phyloP scores from a whole-genome alignment of 2,329 filamentous ascomycete genomes.

The Xylaria digitata region DNA sequence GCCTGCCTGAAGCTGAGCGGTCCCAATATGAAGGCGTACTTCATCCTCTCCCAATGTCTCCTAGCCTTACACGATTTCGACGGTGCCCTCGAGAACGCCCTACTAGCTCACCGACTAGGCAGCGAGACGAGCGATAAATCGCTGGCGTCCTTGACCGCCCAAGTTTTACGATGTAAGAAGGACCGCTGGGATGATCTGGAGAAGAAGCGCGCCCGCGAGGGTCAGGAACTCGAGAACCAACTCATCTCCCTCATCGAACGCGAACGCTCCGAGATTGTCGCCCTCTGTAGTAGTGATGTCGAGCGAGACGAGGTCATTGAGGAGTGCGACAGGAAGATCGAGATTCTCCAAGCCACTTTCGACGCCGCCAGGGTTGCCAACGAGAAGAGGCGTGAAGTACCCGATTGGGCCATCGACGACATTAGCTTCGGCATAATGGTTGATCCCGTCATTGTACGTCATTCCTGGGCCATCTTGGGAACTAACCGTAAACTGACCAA shows the following conservation, averaged over 20 bases:
- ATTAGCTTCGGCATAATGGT: constrained; percentile 80
- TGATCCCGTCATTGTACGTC: constrained; percentile 70
- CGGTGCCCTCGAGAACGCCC: constrained; percentile 76
- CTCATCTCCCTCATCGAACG: constrained; percentile 63
- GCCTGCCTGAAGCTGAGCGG: constrained; percentile 76
- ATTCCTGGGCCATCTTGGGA: not conserved
- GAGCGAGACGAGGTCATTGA: constrained; percentile 60
- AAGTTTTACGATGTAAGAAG: constrained; percentile 85
- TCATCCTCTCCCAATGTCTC: constrained; percentile 85
- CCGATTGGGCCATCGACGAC: constrained; percentile 81
- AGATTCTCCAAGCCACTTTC: constrained; percentile 60
- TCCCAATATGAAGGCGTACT: constrained; percentile 81
- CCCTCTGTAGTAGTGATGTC: constrained; percentile 42
- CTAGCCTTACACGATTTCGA: constrained; percentile 77
- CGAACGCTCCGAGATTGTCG: constrained; percentile 58
- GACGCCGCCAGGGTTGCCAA: constrained; percentile 60
- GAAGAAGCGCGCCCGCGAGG: constrained; percentile 65
- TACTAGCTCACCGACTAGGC: constrained; percentile 78
- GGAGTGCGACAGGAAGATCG: constrained; percentile 62
- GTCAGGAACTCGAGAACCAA: constrained; percentile 69
- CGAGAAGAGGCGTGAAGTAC: constrained; percentile 68
- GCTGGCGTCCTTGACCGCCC: constrained; percentile 75
- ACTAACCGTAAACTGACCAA: constrained; percentile 7
- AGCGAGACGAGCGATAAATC: constrained; percentile 71
- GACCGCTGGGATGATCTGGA: constrained; percentile 85